Conservation (phyloP, 805 yeast genomes). For the Teunomyces cretensis region DNA sequence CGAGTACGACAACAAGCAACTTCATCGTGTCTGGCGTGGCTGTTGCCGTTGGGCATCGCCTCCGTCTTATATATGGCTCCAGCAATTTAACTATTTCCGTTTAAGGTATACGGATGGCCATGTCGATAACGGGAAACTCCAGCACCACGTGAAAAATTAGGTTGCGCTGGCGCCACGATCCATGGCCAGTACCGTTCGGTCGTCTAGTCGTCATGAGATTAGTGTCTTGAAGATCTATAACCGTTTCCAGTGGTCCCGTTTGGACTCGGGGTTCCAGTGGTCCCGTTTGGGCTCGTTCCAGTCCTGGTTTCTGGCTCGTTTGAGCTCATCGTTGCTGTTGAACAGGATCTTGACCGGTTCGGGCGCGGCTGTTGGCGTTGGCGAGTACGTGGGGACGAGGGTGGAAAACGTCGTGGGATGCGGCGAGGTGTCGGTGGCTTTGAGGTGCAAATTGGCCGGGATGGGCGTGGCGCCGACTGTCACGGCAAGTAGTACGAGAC, state of each 20-base stretch:
- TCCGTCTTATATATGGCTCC: not conserved
- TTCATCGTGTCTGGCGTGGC: not conserved
- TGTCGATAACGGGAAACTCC: too few species aligned
- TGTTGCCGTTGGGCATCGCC: too few species aligned
- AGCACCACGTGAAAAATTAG: too few species aligned
- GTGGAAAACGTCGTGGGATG: constrained; percentile 14
- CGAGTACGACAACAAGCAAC: not conserved
- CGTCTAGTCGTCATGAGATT: too few species aligned
- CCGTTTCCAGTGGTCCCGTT: too few species aligned
- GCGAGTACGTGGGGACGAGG: constrained; percentile 19
- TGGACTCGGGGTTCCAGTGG: too few species aligned
- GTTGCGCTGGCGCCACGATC: too few species aligned
- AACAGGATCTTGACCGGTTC: constrained; percentile 16
- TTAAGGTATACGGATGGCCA: too few species aligned
- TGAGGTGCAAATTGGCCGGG: constrained; percentile 27
- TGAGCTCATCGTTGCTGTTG: constrained; percentile 14
- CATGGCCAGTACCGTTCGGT: too few species aligned
- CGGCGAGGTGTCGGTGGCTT: constrained; percentile 14
- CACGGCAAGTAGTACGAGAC: not conserved
- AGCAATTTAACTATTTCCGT: too few species aligned
- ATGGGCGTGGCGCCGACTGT: constrained; percentile 24
- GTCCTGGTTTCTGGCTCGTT: not conserved
- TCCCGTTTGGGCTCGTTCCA: too few species aligned
- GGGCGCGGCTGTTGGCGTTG: constrained; percentile 10
- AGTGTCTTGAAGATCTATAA: too few species aligned